A percentile compares a stretch with the other conserved stretches of the same genome.
phyloP scores from a whole-genome alignment of 768 basidiomycete genomes.

The Suillus hirtellus region DNA sequence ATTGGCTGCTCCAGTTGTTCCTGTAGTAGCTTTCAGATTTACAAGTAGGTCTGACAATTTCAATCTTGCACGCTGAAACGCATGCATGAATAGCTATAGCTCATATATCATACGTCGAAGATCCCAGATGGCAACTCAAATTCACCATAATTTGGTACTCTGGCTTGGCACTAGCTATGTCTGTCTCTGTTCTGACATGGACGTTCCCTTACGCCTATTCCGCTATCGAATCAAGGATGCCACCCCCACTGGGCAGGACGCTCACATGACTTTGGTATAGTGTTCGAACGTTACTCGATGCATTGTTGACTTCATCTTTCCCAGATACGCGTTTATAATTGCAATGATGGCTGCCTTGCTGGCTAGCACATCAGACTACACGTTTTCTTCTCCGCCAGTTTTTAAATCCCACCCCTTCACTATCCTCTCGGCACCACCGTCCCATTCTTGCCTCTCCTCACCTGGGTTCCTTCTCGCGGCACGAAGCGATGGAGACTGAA shows the following conservation, averaged over 20 bases:
- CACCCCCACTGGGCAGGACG: constrained; percentile 54
- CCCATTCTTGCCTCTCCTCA: constrained; percentile 44
- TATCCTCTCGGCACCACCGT: constrained; percentile 66
- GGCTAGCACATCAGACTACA: constrained; percentile 54
- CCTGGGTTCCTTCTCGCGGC: constrained; percentile 65
- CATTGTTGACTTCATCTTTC: not conserved
- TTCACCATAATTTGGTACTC: constrained; percentile 71
- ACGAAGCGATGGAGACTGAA: constrained; percentile 73
- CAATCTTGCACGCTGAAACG: not conserved
- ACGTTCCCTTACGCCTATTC: constrained; percentile 69
- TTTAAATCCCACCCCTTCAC: constrained; percentile 85
- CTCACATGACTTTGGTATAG: constrained; percentile 71
- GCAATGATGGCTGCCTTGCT: constrained; percentile 57
- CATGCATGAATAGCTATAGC: constrained; percentile 35
- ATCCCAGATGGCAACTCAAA: constrained; percentile 74
- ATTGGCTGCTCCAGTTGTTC: constrained; percentile 53
- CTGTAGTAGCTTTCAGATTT: constrained; percentile 58
- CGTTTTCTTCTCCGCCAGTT: constrained; percentile 48
- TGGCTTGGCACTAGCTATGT: no score
- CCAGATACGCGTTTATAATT: constrained; percentile 56
- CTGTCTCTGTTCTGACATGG: constrained; percentile 49
- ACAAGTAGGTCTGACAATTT: constrained; percentile 53
- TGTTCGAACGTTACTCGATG: no score
- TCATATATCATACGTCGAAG: constrained; percentile 75
- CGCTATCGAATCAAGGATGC: constrained; percentile 80